Base-by-base conservation (phyloP, 352 stramenopile species). In the Phytophthora aleatoria region DNA sequence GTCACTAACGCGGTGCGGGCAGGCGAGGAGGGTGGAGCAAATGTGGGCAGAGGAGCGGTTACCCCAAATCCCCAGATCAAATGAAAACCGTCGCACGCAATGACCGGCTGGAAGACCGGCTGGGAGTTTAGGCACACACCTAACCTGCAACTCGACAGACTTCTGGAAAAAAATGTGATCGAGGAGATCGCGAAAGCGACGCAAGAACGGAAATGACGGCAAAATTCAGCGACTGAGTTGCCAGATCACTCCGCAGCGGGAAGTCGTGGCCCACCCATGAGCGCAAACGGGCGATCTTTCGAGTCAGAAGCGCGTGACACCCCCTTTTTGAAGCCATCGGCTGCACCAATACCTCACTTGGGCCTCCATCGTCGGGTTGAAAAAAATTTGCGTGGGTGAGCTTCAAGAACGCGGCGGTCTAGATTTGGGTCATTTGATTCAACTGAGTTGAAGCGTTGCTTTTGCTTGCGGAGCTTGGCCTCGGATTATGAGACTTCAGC, bases 71-170 rank as follows among this genome's bases (percentile, higher is more conserved):
- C 44, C 52, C n/a, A 8, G 50, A 60, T 61, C 27, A 33, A 57
- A 44, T 55, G 15, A 60, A 72, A 59, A 52, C n/a, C 13, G 52
- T 61, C 53, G 65, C 65, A 73, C 65, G 65, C 56, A 67, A 31
- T 64, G 50, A 64, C 61, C 55, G 55, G 58, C 53, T 73, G 60
- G 51, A 20, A 39, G 8, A 43, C 48, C 47, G 31, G 36, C 48
- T 49, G 47, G 39, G 45, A 24, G 26, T 26, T 39, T 39, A 31
- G 24, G 11, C 31, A 48, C 33, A 41, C n/a, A 42, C 48, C 55
- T 48, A 28, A 30, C 6, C 12, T 35, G 51, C 38, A 57, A 48
- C 24, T 44, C 31, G 50, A 35, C n/a, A 33, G 31, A 36, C 11
- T 20, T 48, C 49, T 24, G 48, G 3, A 35, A 3, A 20, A 30